A percentile compares a stretch with the other conserved stretches of the same genome.
Conservation (phyloP, 1,284 basidiomycete species). For the Naganishia liquefaciens region DNA sequence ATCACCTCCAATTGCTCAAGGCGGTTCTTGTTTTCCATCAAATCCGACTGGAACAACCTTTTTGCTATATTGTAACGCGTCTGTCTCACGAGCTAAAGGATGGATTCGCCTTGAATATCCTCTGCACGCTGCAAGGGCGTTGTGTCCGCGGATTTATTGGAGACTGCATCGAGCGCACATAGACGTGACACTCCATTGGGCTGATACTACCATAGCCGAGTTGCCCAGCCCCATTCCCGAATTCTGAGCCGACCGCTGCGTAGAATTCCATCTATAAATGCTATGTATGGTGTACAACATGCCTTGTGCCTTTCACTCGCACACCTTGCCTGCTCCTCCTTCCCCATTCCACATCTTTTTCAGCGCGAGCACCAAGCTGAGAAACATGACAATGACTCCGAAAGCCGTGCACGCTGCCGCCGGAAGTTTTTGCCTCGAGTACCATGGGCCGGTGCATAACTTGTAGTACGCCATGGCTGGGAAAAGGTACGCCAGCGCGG, state of each 20-base stretch:
- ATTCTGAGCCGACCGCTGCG: neutral
- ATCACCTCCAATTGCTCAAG: too few relatives aligned
- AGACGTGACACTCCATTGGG: too few relatives aligned
- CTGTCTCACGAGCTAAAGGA: too few relatives aligned
- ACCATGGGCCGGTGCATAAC: constrained; percentile 66
- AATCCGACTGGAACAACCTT: too few relatives aligned
- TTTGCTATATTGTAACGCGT: neutral
- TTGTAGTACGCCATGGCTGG: constrained; percentile 83
- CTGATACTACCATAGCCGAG: too few relatives aligned
- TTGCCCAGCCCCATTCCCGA: neutral
- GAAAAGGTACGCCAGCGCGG: constrained; percentile 91
- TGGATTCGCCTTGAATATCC: too few relatives aligned
- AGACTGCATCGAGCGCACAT: too few relatives aligned
- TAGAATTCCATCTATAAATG: neutral
- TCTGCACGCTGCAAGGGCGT: too few relatives aligned
- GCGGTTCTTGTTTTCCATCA: too few relatives aligned
- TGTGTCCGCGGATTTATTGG: too few relatives aligned
- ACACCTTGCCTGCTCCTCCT: constrained; percentile 42
- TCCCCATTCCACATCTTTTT: constrained; percentile 72
- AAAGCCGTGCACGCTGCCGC: constrained; percentile 73
- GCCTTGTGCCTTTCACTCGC: constrained; percentile 3
- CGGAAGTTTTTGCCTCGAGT: constrained; percentile 69
- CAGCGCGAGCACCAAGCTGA: constrained; percentile 73
- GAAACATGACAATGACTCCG: constrained; percentile 73
- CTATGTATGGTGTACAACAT: neutral